Conservation (phyloP, 805 yeast genomes). For the Saccharomycopsis sp. region DNA sequence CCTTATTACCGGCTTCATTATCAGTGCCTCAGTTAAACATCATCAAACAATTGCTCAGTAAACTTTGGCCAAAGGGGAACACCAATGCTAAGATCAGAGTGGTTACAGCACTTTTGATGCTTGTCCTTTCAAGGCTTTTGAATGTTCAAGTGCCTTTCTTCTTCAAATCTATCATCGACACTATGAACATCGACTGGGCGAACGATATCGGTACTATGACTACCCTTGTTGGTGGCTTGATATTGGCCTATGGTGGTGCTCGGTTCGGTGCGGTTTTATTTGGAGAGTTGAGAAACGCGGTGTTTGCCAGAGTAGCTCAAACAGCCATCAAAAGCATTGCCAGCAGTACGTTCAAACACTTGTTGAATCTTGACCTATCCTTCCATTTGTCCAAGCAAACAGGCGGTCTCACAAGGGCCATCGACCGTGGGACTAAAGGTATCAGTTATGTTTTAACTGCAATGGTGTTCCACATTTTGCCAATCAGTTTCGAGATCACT, state of each 20-base stretch:
- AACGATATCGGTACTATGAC: slow-evolving; percentile 54
- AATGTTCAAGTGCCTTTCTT: slow-evolving; percentile 95
- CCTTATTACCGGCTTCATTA: slow-evolving; percentile 2
- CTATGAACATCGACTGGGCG: slow-evolving; percentile 87
- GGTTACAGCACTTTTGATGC: slow-evolving; percentile 57
- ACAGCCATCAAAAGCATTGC: slow-evolving; percentile 89
- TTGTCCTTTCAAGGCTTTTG: slow-evolving; percentile 72
- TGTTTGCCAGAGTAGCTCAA: slow-evolving; percentile 93
- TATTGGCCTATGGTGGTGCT: slow-evolving; percentile 87
- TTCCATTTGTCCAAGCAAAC: slow-evolving; percentile 91
- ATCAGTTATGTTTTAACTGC: slow-evolving; percentile 87
- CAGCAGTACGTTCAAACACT: slow-evolving; percentile 72
- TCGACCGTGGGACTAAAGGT: slow-evolving; percentile 97
- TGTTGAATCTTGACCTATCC: slow-evolving; percentile 74
- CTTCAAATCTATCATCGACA: slow-evolving; percentile 81
- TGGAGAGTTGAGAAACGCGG: slow-evolving; percentile 91
- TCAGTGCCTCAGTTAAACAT: slow-evolving; percentile 38
- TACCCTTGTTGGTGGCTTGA: slow-evolving; percentile 54
- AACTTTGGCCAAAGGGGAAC: slow-evolving; percentile 76
- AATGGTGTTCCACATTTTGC: slow-evolving; percentile 95
- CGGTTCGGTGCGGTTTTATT: slow-evolving; percentile 89
- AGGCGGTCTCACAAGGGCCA: slow-evolving; percentile 92
- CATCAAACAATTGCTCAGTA: slow-evolving; percentile 52
- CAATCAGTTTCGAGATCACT: slow-evolving; percentile 83
- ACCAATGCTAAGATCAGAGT: slow-evolving; percentile 65